Evolutionary conservation across 441 rosid species (phyloP).

Genomic region (Gossypium schwendimanii): DNA sequence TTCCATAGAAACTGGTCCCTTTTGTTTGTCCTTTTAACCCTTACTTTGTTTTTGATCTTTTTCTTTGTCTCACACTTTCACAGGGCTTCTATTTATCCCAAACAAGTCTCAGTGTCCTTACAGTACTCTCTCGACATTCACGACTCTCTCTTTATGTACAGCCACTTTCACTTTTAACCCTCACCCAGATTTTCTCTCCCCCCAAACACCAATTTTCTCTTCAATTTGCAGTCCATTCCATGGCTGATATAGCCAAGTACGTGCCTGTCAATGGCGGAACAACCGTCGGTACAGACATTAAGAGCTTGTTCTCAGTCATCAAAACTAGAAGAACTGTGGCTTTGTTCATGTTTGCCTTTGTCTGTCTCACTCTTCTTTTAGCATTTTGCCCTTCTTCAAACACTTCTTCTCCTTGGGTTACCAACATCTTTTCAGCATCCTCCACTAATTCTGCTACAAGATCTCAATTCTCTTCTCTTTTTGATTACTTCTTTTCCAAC

Average conservation of each 20-base stretch:
- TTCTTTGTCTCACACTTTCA: not conserved
- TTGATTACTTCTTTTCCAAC: constrained; percentile 36
- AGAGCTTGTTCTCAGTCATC: constrained; percentile 31
- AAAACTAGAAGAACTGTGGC: constrained; percentile 49
- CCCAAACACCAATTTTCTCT: not conserved
- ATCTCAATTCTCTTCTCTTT: constrained; percentile 55
- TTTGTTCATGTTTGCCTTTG: constrained; percentile 56
- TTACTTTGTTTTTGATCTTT: not conserved
- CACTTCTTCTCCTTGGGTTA: constrained; percentile 57
- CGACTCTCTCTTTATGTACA: not conserved
- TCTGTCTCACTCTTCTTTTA: constrained; percentile 53
- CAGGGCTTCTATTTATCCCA: not conserved
- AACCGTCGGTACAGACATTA: constrained; percentile 33
- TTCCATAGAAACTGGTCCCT: not conserved
- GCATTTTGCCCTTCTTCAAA: constrained; percentile 59
- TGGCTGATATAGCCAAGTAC: constrained; percentile 57
- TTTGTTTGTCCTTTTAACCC: not conserved
- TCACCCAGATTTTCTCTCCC: not conserved
- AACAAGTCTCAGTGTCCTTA: not conserved
- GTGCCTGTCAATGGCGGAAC: constrained; percentile 30
- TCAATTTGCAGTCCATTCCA: constrained; percentile 10
- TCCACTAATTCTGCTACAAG: constrained; percentile 18
- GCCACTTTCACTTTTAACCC: not conserved
- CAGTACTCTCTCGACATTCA: not conserved
- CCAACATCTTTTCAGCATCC: constrained; percentile 43